Evolutionary conservation across 495 filamentous ascomycete species (phyloP), one percentile per base, ranked within the genome.

Genomic region (Neurospora pannonica): DNA sequence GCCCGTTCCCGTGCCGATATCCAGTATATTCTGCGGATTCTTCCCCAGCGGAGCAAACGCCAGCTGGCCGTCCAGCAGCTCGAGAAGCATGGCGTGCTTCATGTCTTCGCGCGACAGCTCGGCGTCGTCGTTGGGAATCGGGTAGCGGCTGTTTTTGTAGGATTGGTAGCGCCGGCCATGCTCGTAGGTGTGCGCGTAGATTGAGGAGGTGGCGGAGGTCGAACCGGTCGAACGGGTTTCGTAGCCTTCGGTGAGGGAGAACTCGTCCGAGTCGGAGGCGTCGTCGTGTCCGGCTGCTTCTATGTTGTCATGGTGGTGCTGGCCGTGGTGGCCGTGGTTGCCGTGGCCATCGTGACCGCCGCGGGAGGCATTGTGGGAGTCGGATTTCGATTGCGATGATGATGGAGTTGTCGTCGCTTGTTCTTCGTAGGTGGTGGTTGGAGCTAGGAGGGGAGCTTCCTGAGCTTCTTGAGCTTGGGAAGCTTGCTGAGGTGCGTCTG

Each of bases 101-200:
- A 86, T 81, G 70, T 86, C 84, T 70, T 87, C 83, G 37, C 84
- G 81, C 67, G 83, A 78, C 71, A 86, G 85, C 78, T 87, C 85
- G 24, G 79, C 76, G 39, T 89, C 87, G 75, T 90, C 88, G 75
- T 89, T 89, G 6, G 89, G 89, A 43, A 90, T 79, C 0, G 84
- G 77, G 74, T 91, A 90, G 69, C 81, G 82, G 7, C 87, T 86
- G 74, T 87, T 84, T 81, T 72, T 84, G 75, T 86, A 89, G 62
- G 83, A 81, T 71, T 90, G 87, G 76, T 90, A 91, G 31, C 89
- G 83, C 17, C 89, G 84, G 15, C 89, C 89, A 74, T 91, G 88
- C 78, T 89, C 87, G 71, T 81, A 83, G 10, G 80, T 76, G 74
- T 85, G 83, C 40, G 84, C 79, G 70, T 78, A 81, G 70, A 87